Percentiles rank a stretch among this genome's conserved stretches.
Evolutionary conservation across 2,329 filamentous ascomycete genomes (phyloP).

Genomic region (Tolypocladium tundrense): DNA sequence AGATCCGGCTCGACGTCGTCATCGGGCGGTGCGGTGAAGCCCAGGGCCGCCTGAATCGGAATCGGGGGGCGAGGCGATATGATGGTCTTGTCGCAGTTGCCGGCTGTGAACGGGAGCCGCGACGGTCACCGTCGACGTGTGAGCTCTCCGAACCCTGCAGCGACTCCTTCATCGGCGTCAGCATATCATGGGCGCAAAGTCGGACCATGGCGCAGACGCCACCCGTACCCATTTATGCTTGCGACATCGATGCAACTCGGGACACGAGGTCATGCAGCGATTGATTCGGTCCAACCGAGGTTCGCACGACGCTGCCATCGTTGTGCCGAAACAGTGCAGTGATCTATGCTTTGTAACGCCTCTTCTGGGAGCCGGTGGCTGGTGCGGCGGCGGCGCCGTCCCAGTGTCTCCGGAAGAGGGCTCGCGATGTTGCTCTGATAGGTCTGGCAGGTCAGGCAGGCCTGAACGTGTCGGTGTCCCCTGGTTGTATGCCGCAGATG

Average conservation of each 20-base stretch:
- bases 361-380: not conserved
- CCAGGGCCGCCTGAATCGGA: slow-evolving; percentile 15
- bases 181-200: not conserved
- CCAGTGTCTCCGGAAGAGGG: not conserved
- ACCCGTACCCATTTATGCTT: slow-evolving; percentile 1
- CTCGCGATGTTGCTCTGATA: not conserved
- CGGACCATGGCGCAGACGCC: not conserved
- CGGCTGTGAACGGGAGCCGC: slow-evolving; percentile 13
- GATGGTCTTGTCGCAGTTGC: slow-evolving; percentile 13
- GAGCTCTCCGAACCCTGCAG: slow-evolving; percentile 2
- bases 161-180: not conserved
- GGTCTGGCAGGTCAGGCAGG: not conserved
- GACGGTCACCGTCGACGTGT: slow-evolving; percentile 5
- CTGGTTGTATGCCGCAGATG: not conserved
- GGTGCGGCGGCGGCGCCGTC: not conserved
- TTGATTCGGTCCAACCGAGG: not conserved
- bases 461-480: not conserved
- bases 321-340: not conserved
- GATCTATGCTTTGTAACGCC: not conserved
- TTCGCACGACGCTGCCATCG: not conserved
- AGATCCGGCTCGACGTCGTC: slow-evolving; percentile 4
- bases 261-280: slow-evolving; percentile 4
- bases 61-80: slow-evolving; percentile 10
- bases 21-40: slow-evolving; percentile 10
- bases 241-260: slow-evolving; percentile 1